Percentiles rank a stretch among this genome's conserved stretches.
Conservation (phyloP, 2,329 filamentous ascomycete genomes). For the Trichophyton benhamiae region DNA sequence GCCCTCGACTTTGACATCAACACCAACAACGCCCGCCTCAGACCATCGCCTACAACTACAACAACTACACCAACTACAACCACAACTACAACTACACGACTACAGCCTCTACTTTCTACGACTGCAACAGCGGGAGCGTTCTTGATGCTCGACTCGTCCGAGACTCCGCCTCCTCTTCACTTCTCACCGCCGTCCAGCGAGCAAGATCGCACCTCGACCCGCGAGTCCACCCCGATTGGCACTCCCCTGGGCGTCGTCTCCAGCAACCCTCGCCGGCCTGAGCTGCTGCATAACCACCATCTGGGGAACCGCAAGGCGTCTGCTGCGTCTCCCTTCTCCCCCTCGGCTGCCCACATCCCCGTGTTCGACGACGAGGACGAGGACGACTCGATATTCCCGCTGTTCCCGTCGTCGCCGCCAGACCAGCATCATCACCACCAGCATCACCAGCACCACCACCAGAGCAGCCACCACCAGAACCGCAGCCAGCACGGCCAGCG, state of each 20-base stretch:
- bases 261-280: constrained; percentile 31
- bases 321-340: constrained; percentile 16
- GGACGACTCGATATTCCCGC: constrained; percentile 27
- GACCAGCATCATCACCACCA: constrained; percentile 6
- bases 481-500: background rate
- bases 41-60: background rate
- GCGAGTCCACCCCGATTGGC: constrained; percentile 37
- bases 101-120: background rate
- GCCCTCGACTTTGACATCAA: background rate
- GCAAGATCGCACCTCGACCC: constrained; percentile 38
- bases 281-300: constrained; percentile 19
- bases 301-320: constrained; percentile 29
- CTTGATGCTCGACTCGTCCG: constrained; percentile 44
- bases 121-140: background rate
- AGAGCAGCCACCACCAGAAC: constrained; percentile 7
- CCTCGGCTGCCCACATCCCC: background rate
- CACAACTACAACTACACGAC: background rate
- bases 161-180: constrained; percentile 37
- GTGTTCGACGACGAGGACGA: constrained; percentile 19
- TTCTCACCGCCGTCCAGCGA: constrained; percentile 40
- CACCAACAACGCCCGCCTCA: background rate
- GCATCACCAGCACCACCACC: constrained; percentile 13
- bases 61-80: background rate
- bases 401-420: constrained; percentile 29
- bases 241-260: constrained; percentile 39